Conservation (phyloP, 2,329 filamentous ascomycete genomes). For the Aspergillus pseudotamarii region DNA sequence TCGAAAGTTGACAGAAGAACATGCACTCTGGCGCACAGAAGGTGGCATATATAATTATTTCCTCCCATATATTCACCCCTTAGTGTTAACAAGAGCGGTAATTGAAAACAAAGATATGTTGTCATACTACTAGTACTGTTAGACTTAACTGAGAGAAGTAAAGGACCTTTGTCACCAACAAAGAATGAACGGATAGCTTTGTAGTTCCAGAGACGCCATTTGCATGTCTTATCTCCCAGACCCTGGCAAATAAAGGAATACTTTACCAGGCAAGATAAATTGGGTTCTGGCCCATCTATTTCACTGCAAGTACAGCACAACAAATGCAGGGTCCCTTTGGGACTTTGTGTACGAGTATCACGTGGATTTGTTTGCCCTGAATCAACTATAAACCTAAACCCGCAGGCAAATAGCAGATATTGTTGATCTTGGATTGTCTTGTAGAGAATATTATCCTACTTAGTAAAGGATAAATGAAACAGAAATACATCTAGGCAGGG, state of each 20-base stretch:
- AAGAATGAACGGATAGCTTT: neutral
- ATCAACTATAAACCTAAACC: neutral
- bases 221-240: neutral
- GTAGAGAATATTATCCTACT: neutral
- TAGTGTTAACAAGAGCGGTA: neutral
- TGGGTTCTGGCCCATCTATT: neutral
- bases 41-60: constrained; percentile 15
- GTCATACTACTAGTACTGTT: neutral
- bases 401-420: neutral
- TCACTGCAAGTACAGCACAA: neutral
- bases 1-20: constrained; percentile 11
- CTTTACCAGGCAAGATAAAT: neutral
- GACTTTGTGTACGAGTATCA: neutral
- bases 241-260: neutral
- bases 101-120: neutral
- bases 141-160: neutral
- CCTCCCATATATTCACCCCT: neutral
- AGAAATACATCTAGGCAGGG: neutral
- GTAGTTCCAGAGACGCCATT: neutral
- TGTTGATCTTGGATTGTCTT: neutral
- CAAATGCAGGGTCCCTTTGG: neutral
- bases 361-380: neutral
- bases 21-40: constrained; percentile 20
- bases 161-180: neutral
- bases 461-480: neutral